phyloP scores from a whole-genome alignment of 306 rosid species.

The Cercis canadensis region DNA sequence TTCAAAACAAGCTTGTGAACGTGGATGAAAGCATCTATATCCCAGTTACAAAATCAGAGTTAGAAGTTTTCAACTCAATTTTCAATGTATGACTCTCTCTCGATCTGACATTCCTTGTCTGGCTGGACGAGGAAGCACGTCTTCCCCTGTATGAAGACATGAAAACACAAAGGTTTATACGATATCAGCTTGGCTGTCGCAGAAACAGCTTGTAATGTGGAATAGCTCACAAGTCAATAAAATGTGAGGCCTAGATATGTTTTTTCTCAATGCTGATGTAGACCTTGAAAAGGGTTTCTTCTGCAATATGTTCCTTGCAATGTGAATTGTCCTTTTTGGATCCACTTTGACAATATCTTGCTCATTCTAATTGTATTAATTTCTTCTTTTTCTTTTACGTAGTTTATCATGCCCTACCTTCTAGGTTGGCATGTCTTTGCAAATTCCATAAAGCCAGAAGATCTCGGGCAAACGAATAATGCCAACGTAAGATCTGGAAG shows the following conservation, averaged over 20 bases:
- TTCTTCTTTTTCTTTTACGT: slow-evolving; percentile 34
- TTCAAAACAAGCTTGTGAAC: slow-evolving; percentile 81
- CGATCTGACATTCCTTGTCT: background rate
- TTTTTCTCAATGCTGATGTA: too few species aligned
- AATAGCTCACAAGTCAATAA: too few species aligned
- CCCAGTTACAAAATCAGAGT: slow-evolving; percentile 86
- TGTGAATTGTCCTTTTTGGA: too few species aligned
- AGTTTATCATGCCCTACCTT: slow-evolving; percentile 84
- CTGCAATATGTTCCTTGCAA: too few species aligned
- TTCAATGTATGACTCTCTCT: slow-evolving; percentile 67
- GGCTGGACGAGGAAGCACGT: background rate
- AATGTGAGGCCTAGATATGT: too few species aligned
- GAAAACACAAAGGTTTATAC: background rate
- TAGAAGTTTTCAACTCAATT: slow-evolving; percentile 72
- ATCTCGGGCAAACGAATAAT: slow-evolving; percentile 46
- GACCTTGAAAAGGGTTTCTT: too few species aligned
- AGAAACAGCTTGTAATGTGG: slow-evolving; percentile 10
- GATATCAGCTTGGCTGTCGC: slow-evolving; percentile 8
- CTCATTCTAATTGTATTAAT: slow-evolving; percentile 1
- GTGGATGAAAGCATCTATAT: slow-evolving; percentile 74
- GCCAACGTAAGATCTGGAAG: slow-evolving; percentile 71
- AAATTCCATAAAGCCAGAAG: slow-evolving; percentile 69
- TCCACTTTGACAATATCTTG: too few species aligned
- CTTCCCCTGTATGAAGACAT: background rate
- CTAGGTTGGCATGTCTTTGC: slow-evolving; percentile 90